phyloP scores from a whole-genome alignment of 1,139 yeast species.

The Taiozyma sp. region DNA sequence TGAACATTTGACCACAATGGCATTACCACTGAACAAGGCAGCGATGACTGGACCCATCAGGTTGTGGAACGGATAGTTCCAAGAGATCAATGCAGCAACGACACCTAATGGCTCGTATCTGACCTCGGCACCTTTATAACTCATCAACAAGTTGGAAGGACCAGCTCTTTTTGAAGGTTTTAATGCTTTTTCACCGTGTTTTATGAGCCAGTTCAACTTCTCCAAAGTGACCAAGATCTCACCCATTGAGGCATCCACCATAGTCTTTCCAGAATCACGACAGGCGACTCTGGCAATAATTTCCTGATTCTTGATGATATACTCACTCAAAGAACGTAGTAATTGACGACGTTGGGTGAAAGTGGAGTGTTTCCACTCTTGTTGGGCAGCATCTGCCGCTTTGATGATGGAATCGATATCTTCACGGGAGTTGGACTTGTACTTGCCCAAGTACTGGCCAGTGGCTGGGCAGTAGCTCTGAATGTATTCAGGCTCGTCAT shows the following conservation, averaged over 20 bases:
- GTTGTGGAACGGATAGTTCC: constrained; percentile 97
- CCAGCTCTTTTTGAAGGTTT: constrained; percentile 78
- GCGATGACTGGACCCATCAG: constrained; percentile 90
- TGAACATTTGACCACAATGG: constrained; percentile 85
- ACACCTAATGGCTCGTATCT: constrained; percentile 90
- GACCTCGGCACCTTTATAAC: constrained; percentile 83
- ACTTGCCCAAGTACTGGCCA: constrained; percentile 77
- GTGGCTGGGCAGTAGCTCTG: constrained; percentile 96
- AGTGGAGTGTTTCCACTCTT: constrained; percentile 50
- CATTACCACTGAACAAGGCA: constrained; percentile 84
- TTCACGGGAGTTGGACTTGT: constrained; percentile 51
- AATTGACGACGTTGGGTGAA: constrained; percentile 65
- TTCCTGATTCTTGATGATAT: constrained; percentile 75
- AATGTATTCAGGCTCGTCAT: constrained; percentile 58
- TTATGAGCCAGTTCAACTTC: constrained; percentile 82
- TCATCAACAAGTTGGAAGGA: constrained; percentile 77
- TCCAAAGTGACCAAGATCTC: constrained; percentile 92
- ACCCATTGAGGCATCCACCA: constrained; percentile 94
- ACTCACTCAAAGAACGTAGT: constrained; percentile 64
- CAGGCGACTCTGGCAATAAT: constrained; percentile 89
- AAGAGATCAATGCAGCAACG: constrained; percentile 84
- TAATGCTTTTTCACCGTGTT: constrained; percentile 72
- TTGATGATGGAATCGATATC: constrained; percentile 66
- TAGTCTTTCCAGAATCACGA: constrained; percentile 93
- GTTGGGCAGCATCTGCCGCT: constrained; percentile 50